Evolutionary conservation across 129 eudicot species (phyloP), one percentile per base, ranked within the genome.

Genomic region (Deinandra increscens): DNA sequence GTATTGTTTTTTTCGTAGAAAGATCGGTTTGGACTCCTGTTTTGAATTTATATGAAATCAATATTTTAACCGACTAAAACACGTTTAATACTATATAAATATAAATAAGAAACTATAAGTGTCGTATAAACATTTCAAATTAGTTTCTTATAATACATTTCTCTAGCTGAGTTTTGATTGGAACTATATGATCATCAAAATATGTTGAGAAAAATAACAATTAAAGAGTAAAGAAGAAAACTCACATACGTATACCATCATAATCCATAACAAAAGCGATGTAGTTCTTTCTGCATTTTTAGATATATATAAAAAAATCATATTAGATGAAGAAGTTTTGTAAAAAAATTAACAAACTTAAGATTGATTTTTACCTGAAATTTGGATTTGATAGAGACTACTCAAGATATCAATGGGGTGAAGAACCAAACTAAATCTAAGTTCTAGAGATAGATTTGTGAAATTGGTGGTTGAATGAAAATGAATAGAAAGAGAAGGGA

Each of bases 381-480:
- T 9, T 29, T 31, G 31, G 9, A 26, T 13, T 23, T 56, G n/a
- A 54, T 4, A 9, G 26, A 9, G 15, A 31, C 6, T 5, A 9
- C 12, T 34, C 22, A 13, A 60, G 22, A 60, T 6, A 2, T 60
- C 11, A 3, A n/a, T 2, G 5, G 22, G 34, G 14, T 31, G 55
- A 26, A 46, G 29, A 66, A 26, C 59, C 39, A 15, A 66, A 46
- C 20, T 20, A 48, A 46, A 67, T 31, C 26, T 29, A 48, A 29
- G 31, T 29, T 15, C 26, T 26, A 67, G 29, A 31, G 31, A 48
- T 12, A 60, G 44, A 7, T 31, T 15, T 29, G 17, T 67, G 5
- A 67, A 67, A 46, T 46, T 45, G 59, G 23, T 48, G 45, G 31
- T 46, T 65, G 7, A 42, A 65, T 20, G 41, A 55, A 43, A 42